Conservation (phyloP, 2,329 filamentous ascomycete species). For the Aspergillus sojae region DNA sequence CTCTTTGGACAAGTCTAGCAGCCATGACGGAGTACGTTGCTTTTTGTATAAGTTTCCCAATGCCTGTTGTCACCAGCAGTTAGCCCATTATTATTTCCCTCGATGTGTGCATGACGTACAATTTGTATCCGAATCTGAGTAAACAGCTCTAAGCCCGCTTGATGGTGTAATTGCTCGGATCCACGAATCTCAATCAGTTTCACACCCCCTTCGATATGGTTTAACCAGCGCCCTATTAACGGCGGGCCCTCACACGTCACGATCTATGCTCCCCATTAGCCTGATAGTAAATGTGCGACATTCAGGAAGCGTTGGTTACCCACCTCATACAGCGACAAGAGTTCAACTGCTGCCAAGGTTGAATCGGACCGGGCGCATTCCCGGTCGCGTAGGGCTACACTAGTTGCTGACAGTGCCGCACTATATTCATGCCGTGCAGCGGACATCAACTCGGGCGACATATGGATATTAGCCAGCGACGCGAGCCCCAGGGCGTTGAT, state of each 20-base stretch:
- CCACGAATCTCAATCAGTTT: slow-evolving; percentile 21
- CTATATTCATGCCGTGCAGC: slow-evolving; percentile 15
- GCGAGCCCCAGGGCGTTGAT: slow-evolving; percentile 18
- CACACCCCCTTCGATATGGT: slow-evolving; percentile 17
- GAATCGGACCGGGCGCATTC: slow-evolving; percentile 14
- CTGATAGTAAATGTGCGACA: neutral
- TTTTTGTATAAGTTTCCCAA: slow-evolving; percentile 18
- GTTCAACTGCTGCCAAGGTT: slow-evolving; percentile 19
- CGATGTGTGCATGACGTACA: neutral
- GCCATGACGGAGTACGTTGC: slow-evolving; percentile 8
- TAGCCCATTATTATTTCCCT: neutral
- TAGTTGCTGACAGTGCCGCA: slow-evolving; percentile 16
- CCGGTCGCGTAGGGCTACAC: slow-evolving; percentile 13
- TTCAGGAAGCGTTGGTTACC: neutral
- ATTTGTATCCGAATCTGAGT: slow-evolving; percentile 11
- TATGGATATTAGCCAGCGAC: slow-evolving; percentile 13
- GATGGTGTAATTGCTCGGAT: slow-evolving; percentile 12
- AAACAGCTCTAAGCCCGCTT: slow-evolving; percentile 12
- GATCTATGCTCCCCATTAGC: neutral
- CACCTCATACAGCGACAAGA: slow-evolving; percentile 23
- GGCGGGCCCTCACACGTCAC: neutral
- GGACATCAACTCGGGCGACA: slow-evolving; percentile 1
- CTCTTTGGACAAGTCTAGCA: slow-evolving; percentile 13
- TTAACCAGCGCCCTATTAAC: slow-evolving; percentile 15
- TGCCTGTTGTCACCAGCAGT: neutral